Conservation (phyloP, 768 basidiomycete species). For the Dendrothele bispora region DNA sequence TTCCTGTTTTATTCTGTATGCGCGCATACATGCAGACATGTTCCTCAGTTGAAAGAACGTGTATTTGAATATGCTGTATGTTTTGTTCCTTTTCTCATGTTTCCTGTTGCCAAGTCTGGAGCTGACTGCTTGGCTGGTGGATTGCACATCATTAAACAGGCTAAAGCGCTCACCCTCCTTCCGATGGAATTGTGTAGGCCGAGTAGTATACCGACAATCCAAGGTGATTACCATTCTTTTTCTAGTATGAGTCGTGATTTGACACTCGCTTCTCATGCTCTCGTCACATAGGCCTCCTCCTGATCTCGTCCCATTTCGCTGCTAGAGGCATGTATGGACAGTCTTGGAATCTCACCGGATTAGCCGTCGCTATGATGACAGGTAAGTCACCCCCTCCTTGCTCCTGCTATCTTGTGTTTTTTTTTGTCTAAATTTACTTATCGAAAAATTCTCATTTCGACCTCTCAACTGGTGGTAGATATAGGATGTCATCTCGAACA, state of each 20-base stretch:
- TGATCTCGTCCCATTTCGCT: constrained; percentile 9
- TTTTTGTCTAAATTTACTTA: neutral
- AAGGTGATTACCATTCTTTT: neutral
- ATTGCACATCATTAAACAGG: too few species aligned
- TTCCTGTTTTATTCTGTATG: constrained; percentile 9
- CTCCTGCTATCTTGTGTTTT: neutral
- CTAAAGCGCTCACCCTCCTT: constrained; percentile 5
- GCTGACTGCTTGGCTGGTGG: neutral
- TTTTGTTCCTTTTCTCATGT: neutral
- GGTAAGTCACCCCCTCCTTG: neutral
- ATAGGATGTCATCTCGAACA: constrained; percentile 8
- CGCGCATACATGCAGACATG: constrained; percentile 8
- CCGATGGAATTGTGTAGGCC: constrained; percentile 6
- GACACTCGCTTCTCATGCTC: neutral
- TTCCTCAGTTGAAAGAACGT: constrained; percentile 6
- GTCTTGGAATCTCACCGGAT: constrained; percentile 8
- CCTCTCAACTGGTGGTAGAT: too few species aligned
- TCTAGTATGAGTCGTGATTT: neutral
- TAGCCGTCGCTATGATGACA: constrained; percentile 9
- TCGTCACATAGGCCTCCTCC: constrained; percentile 1
- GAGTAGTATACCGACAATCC: constrained; percentile 8
- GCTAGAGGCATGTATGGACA: constrained; percentile 8
- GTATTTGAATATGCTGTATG: constrained; percentile 8
- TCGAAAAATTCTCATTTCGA: too few species aligned
- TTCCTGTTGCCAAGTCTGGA: neutral